Base-by-base conservation (phyloP, 2,329 filamentous ascomycete genomes). In the Tolypocladium cylindrosporum region DNA sequence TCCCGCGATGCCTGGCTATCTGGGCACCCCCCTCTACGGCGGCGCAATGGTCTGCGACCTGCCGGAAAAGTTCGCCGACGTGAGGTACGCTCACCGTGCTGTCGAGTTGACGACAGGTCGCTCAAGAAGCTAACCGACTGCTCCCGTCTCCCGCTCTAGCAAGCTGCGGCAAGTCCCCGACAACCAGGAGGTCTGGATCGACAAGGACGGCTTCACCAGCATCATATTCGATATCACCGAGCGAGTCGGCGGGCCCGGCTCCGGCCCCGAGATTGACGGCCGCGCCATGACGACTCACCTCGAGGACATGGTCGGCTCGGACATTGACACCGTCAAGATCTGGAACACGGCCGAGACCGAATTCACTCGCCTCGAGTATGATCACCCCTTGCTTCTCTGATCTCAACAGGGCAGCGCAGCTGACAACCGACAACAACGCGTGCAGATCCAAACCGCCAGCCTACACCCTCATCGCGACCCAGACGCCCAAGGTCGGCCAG, bases 121-220 rank as follows among this genome's bases (percentile, higher is more conserved):
- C 40, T 45, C 31, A n/a, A 54, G 27, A 36, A 43, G 54, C 58
- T 63, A 63, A 64, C 21, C 27, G 54, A 39, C 45, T 16, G 45
- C 39, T 37, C 10, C 52, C 13, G 11, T 43, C 3, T 42, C 52
- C 31, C 41, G 19, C 24, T 40, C 56, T 61, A 90, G 88, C 75
- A 81, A 82, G 57, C 80, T 91, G 64, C 85, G 89, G 62, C 82
- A 91, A 74, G 85, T 92, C 6, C 89, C 89, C 55, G 87, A 93
- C 70, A 89, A 95, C 72, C 92, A 97, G 76, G 93, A 97, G 78
- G 88, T 97, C 65, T 96, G 86, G 76, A 87, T 97, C 67, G 91
- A 95, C 70, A 81, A 83, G 62, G 81, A 88, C 61, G 91, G 91
- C 55, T 92, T 92, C 72, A 90, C 90, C 3, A 91, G 84, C 74